Evolutionary conservation across 306 rosid species (phyloP).

Genomic region (Prunus mira): DNA sequence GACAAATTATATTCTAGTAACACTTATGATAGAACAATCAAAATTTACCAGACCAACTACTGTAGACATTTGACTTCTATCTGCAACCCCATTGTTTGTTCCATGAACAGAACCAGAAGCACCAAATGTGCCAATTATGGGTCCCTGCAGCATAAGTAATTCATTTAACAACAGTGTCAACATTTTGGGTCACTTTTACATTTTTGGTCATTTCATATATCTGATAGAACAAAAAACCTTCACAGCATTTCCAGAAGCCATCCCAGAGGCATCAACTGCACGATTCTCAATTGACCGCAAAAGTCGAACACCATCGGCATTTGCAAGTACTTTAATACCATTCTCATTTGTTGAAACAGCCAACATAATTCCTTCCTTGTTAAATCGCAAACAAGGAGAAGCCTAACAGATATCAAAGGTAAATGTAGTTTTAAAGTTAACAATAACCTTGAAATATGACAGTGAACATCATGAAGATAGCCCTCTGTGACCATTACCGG

Average conservation of each 20-base stretch:
- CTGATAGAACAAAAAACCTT: background rate
- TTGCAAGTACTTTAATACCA: constrained; percentile 42
- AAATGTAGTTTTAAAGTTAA: background rate
- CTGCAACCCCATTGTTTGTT: constrained; percentile 1
- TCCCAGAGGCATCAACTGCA: background rate
- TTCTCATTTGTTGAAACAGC: constrained; percentile 48
- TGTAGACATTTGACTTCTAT: background rate
- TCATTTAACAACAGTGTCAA: background rate
- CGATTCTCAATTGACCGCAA: constrained; percentile 6
- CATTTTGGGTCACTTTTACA: background rate
- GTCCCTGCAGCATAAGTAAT: constrained; percentile 12
- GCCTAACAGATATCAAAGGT: constrained; percentile 23
- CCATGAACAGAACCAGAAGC: constrained; percentile 8
- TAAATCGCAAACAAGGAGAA: constrained; percentile 42
- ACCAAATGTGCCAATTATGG: background rate
- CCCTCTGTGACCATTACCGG: constrained; percentile 19
- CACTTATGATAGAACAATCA: background rate
- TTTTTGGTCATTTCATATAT: background rate
- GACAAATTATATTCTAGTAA: background rate
- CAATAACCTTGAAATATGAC: constrained; percentile 7
- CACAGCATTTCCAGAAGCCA: background rate
- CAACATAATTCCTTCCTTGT: constrained; percentile 41
- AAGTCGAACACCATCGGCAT: constrained; percentile 4
- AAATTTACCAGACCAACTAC: background rate
- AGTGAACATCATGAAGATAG: background rate